Base-by-base conservation (phyloP, 2,329 filamentous ascomycete genomes). In the Scleromitrula shiraiana region DNA sequence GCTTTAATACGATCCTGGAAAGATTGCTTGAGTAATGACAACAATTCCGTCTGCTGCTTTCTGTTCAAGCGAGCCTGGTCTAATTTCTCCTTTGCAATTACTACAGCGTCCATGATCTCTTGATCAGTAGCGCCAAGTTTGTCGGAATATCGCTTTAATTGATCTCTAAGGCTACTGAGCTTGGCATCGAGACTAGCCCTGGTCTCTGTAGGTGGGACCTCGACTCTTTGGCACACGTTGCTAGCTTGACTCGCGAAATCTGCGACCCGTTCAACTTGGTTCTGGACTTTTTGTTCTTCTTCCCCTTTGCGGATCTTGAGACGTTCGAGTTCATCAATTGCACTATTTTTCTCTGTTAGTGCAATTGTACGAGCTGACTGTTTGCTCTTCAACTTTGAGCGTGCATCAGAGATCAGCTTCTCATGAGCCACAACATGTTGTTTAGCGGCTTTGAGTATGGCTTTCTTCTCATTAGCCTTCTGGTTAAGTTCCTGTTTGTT, bases 1-100 rank as follows among this genome's bases (percentile, higher is more conserved):
- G 88, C 82, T 23, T 74, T 70, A 49, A 86, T 76, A 14, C 93
- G 86, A 49, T 83, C 71, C 8, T 70, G 67, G 33, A 95, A 77
- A 1, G 88, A 80, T 26, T 72, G 60, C 57, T 77, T 76, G 30
- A 83, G 64, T 0, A 66, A 59, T 12, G 62, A 53, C 24, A 71
- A 64, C 5, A 73, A 64, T 26, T 64, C 60, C 15, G 72, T 44
- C 68, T 62, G 53, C 73, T 70, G 38, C 71, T 65, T 9, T 65
- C 65, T 42, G 64, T 65, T 6, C 72, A 71, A 17, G 69, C 64
- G 1, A n/a, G n/a, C n/a, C n/a, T n/a, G n/a, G n/a, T 73, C 64
- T 40, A 68, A 68, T 2, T 62, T 55, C 19, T 62, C 55, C 53
- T 68, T 66, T 3, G 70, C 66, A 42, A 66, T 63, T 4, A 63